Evolutionary conservation across 768 basidiomycete species (phyloP), one percentile per base, ranked within the genome.

Genomic region (Gymnopilus junonius): DNA sequence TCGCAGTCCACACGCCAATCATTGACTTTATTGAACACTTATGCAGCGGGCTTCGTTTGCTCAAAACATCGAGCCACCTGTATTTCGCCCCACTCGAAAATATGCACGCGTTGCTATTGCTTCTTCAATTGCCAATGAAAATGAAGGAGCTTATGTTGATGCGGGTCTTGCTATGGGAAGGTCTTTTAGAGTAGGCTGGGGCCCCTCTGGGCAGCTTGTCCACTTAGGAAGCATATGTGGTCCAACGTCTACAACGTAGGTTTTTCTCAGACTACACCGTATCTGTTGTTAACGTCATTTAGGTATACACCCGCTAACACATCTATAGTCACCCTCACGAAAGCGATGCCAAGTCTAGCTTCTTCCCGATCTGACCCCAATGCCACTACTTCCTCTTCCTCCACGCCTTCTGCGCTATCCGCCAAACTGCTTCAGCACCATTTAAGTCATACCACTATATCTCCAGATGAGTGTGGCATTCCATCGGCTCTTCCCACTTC

Each of bases 141-240:
- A 80, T 45, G 95, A 97, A 73, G 85, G 82, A 3, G 80, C 83
- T 29, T 77, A 87, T 45, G n/a, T 87, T 11, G 97, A 99, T 75
- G 92, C 93, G 15, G 96, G 95, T 0, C n/a, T 98, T 35, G 85
- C 91, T 0, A 78, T 95, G 59, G 95, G 95, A 12, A 85, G 94
- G 17, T 93, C 92, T 12, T 97, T 95, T 75, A 84, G 95, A 60
- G 93, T 91, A 2, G 89, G 93, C 4, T 99, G 95, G 94, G 94
- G 96, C 20, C 90, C 92, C 1, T 83, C 85, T 37, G 94, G 94
- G 0, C 81, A 80, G 39, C 71, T 98, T 7, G 88, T 89, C 12
- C 90, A 94, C 74, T 74, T 91, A 11, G 95, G 94, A n/a, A 80
- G 81, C 53, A 76, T 97, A 65, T 90, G 92, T 76, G 77, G 81